These are phyloP conservation scores for Pseudozyma flocculosa DNA, from an alignment of 1,284 basidiomycete species.

Conservation along the genomic window DNA sequence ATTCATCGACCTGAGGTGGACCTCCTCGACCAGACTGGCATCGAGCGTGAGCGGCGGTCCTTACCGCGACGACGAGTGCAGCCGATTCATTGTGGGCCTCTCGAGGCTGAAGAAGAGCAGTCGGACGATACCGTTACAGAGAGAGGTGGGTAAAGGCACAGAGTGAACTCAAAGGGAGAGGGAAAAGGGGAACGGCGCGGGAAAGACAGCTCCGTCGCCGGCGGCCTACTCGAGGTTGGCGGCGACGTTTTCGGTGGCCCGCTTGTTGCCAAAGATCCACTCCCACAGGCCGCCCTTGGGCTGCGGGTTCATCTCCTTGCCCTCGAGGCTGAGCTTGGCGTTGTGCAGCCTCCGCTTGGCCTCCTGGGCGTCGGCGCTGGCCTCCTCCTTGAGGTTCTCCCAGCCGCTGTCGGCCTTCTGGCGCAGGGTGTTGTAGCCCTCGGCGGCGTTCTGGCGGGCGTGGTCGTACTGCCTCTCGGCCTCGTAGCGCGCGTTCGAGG, in stretches of 20 bases:
- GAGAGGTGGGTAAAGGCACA: too few relatives aligned
- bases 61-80: too few relatives aligned
- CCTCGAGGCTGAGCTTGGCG: not conserved
- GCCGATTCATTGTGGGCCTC: too few relatives aligned
- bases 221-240: conserved; percentile 20
- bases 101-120: too few relatives aligned
- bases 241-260: conserved; percentile 30
- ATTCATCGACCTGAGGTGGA: too few relatives aligned
- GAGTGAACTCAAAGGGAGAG: too few relatives aligned
- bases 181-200: not conserved
- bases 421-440: conserved; percentile 14
- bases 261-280: conserved; percentile 31
- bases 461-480: conserved; percentile 24
- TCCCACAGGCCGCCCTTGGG: conserved; percentile 20
- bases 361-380: conserved; percentile 4
- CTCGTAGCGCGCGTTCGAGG: conserved; percentile 23
- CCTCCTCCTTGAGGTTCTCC: conserved; percentile 28
- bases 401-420: conserved; percentile 24
- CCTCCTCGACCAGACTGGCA: too few relatives aligned
- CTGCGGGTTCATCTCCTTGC: not conserved
- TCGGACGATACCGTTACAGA: too few relatives aligned
- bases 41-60: too few relatives aligned
- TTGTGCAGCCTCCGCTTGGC: not conserved
- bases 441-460: conserved; percentile 23
- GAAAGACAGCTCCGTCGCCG: not conserved